These are phyloP conservation scores for Pseudomicrostroma phylloplanum DNA, from an alignment of 1,284 basidiomycete species.

Conservation along the genomic window DNA sequence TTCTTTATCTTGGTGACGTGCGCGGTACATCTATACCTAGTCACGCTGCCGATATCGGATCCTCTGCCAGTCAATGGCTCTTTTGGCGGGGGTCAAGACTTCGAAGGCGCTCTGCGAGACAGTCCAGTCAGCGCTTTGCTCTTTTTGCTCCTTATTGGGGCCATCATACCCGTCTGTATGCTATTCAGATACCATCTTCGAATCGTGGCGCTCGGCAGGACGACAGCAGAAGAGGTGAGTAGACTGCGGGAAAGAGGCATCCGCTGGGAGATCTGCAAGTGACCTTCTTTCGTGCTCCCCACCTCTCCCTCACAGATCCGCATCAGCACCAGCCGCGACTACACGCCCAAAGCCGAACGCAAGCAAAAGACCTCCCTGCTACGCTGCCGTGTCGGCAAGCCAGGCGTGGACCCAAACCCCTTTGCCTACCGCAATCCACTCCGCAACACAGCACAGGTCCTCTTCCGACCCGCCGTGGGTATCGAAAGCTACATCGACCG, in stretches of 20 bases:
- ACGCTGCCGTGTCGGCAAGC: constrained; percentile 16
- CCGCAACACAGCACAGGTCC: constrained; percentile 21
- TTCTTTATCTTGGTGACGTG: constrained; percentile 25
- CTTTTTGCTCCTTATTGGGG: constrained; percentile 29
- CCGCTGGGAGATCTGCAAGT: not conserved
- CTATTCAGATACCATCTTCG: constrained; percentile 42
- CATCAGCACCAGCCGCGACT: constrained; percentile 26
- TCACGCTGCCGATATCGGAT: constrained; percentile 16
- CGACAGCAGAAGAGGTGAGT: constrained; percentile 41
- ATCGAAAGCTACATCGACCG: not conserved
- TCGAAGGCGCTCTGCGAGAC: constrained; percentile 25
- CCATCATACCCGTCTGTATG: constrained; percentile 26
- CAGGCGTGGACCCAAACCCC: constrained; percentile 30
- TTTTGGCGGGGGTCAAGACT: constrained; percentile 20
- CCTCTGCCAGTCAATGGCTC: constrained; percentile 18
- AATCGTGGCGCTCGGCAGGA: constrained; percentile 38
- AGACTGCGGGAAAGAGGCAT: not conserved
- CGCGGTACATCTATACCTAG: constrained; percentile 20
- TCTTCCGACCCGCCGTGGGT: constrained; percentile 19
- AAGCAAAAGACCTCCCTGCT: not conserved
- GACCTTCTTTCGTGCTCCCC: not conserved
- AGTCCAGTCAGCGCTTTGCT: constrained; percentile 38
- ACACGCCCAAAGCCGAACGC: constrained; percentile 4
- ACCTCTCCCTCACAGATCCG: constrained; percentile 29
- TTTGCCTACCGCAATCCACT: constrained; percentile 20